phyloP scores from a whole-genome alignment of 495 filamentous ascomycete species.

The Xylaria sp. region DNA sequence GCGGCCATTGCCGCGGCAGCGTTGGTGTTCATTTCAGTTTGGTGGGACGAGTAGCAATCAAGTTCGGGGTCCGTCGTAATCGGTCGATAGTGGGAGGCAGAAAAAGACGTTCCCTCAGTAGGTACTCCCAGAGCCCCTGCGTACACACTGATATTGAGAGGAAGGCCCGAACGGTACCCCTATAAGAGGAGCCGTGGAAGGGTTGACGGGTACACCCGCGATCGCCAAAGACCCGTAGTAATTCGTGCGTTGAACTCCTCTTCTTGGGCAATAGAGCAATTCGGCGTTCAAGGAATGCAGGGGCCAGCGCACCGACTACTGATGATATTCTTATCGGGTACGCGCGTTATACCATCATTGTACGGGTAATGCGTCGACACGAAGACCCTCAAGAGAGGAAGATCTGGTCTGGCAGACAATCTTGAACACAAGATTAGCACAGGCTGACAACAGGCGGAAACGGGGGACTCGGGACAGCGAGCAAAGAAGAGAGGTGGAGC shows the following conservation, averaged over 20 bases:
- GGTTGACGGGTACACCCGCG: slow-evolving; percentile 19
- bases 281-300: not conserved
- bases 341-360: slow-evolving; percentile 23
- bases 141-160: slow-evolving; percentile 17
- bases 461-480: not conserved
- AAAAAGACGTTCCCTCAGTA: not conserved
- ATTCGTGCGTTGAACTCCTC: not conserved
- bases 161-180: not conserved
- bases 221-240: not conserved
- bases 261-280: not conserved
- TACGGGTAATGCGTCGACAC: not conserved
- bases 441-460: not conserved
- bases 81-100: not conserved
- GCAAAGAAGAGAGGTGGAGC: slow-evolving; percentile 17
- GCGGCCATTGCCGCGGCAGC: slow-evolving; percentile 55
- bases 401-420: slow-evolving; percentile 15
- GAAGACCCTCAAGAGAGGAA: not conserved
- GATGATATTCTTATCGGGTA: not conserved
- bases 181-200: slow-evolving; percentile 32
- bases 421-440: slow-evolving; percentile 15
- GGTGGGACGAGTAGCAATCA: not conserved
- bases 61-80: not conserved
- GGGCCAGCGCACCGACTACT: slow-evolving; percentile 9
- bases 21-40: not conserved
- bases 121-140: not conserved